Base-by-base conservation (phyloP, 495 filamentous ascomycete species). In the Aspergillus wentii region DNA sequence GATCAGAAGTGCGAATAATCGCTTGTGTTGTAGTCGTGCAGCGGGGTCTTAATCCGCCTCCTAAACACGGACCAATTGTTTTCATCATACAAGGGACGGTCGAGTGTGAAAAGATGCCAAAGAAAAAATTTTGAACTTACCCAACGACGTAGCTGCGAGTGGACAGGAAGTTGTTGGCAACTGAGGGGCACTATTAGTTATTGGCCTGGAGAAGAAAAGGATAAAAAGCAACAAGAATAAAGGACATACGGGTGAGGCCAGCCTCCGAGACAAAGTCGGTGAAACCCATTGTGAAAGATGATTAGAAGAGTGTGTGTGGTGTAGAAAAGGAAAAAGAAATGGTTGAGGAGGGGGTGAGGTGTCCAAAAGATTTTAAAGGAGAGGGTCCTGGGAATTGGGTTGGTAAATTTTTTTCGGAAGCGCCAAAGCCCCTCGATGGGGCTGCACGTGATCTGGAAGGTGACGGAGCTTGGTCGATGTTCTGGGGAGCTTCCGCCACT, bases 61-160 rank as follows among this genome's bases (percentile, higher is more conserved):
- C 81, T 88, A 76, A 95, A 95, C 89, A 95, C 89, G 89, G 90
- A 95, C 90, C 87, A 94, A 88, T 82, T 78, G 53, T 78, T 79
- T 75, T 92, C 88, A 94, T 94, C 88, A 92, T 78, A 44, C 56
- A 62, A 62, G 66, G 40, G 40, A 46, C 47, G 40, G 46, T 46
- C 27, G 35, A 38, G 31, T 26, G 38, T 27, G 37, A 27, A 16
- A 16, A 38, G 43, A 31, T 35, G 32, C 38, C 40, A 25, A 43
- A 41, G 33, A 32, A 21, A 38, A 43, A 45, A 41, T 19, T 36
- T 41, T 15, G 31, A 43, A 59, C 78, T 66, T 84, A 95, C 89
- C 89, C 90, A 69, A 82, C 75, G 56, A 98, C 80, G 76, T 98
- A 98, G 71, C 85, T 92, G 54, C 90, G 82, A 52, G 85, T 88